These are phyloP conservation scores for Xylariomycetidae sp. DNA, from an alignment of 2,329 filamentous ascomycete species.

Conservation along the genomic window DNA sequence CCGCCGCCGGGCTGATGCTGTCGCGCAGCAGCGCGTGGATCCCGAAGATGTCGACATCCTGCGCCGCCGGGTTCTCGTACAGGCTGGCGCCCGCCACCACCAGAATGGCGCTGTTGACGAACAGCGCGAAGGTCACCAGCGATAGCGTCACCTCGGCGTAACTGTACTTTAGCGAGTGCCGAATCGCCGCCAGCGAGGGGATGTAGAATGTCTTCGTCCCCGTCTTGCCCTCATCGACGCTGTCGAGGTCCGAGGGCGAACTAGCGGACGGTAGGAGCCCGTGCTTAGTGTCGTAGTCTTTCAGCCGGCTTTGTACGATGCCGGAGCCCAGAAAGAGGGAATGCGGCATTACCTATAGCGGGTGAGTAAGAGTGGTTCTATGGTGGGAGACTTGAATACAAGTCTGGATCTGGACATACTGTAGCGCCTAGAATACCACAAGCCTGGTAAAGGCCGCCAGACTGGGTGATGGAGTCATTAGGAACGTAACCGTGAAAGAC, in stretches of 20 bases:
- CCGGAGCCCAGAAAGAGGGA: conserved; percentile 61
- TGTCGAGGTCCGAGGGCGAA: conserved; percentile 18
- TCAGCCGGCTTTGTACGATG: conserved; percentile 60
- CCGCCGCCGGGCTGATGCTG: conserved; percentile 67
- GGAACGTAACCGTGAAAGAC: conserved; percentile 63
- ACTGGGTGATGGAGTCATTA: conserved; percentile 51
- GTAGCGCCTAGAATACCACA: conserved; percentile 75
- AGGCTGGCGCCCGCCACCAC: conserved; percentile 76
- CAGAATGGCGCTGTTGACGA: conserved; percentile 77
- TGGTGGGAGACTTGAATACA: neutral
- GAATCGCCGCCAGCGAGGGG: conserved; percentile 67
- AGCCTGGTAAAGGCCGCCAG: conserved; percentile 58
- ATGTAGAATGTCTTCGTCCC: conserved; percentile 52
- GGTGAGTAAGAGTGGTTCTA: conserved; percentile 7
- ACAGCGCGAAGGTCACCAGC: conserved; percentile 77
- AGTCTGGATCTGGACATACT: conserved; percentile 23
- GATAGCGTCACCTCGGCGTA: conserved; percentile 64
- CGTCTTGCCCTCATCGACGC: conserved; percentile 20
- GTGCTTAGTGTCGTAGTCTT: conserved; percentile 54
- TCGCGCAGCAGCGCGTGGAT: conserved; percentile 68
- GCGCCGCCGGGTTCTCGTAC: conserved; percentile 54
- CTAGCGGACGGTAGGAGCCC: conserved; percentile 48
- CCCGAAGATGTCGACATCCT: conserved; percentile 71
- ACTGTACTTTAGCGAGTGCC: conserved; percentile 66
- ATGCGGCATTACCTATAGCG: conserved; percentile 31